Evolutionary conservation across 2,329 filamentous ascomycete species (phyloP), one percentile per base, ranked within the genome.

Genomic region (Cytospora piceae): DNA sequence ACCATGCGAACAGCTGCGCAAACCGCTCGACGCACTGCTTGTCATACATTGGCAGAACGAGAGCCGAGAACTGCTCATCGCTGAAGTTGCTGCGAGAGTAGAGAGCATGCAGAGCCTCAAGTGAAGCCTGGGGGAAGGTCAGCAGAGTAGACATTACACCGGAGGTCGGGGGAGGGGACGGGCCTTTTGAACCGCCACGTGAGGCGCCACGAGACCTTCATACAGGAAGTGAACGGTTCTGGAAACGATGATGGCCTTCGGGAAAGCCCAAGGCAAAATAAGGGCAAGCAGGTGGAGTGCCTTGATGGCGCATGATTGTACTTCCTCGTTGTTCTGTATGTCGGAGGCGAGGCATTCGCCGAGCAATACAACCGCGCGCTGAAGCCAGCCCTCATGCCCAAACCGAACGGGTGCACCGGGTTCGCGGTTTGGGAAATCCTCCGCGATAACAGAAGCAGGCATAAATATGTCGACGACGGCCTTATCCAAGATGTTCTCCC

Each of bases 401-500:
- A 81, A 90, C 49, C 94, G 88, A 63, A 96, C 87, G 61, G 89
- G 85, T 31, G 89, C 82, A 56, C 84, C 86, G 49, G 85, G 76
- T 69, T 92, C 89, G 70, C 93, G 84, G 71, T 90, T 88, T 14
- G 92, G 90, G 72, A 93, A 92, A 29, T 90, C 84, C 69, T 96
- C 90, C 68, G 86, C 79, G 63, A 97, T 86, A 24, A 97, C 89
- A 1, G 82, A 79, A 29, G 87, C 83, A 1, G 95, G 93, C 0
- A 94, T 96, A 76, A 97, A 96, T 68, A 98, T 93, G 76, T 98
- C 95, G 68, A 98, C 92, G 73, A 95, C 91, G 14, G 92, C 92
- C 75, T 93, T 91, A 74, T 93, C 96, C 68, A 99, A 85, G 63
- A 92, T 87, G 60, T 89, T 90, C 74, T 94, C 92, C 69, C 94